Percentiles rank a stretch among this genome's conserved stretches.
Conservation (phyloP, 306 rosid genomes). For the Cicer cuneatum region DNA sequence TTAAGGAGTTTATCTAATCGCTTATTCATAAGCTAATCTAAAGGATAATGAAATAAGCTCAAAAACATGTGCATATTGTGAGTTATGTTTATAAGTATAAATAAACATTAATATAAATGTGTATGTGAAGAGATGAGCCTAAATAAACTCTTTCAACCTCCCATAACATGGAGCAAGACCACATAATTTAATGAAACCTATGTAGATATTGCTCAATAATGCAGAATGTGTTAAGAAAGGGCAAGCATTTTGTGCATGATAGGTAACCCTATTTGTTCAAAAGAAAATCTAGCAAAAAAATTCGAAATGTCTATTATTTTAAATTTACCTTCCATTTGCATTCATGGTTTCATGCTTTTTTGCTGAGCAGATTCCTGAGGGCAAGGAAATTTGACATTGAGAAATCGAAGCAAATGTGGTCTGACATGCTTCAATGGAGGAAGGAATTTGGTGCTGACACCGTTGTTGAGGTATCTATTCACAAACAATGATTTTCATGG, state of each 20-base stretch:
- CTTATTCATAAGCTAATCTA: not conserved
- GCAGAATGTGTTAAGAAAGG: not conserved
- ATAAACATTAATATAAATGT: too few relatives aligned
- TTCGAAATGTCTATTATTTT: conserved; percentile 1
- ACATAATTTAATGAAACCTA: not conserved
- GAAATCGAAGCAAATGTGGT: conserved; percentile 94
- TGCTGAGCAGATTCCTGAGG: conserved; percentile 68
- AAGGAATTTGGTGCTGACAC: conserved; percentile 84
- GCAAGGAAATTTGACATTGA: conserved; percentile 86
- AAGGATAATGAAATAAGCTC: not conserved
- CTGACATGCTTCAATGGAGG: conserved; percentile 91
- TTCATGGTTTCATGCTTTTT: not conserved
- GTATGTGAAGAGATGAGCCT: not conserved
- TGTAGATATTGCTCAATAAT: not conserved
- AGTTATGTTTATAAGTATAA: not conserved
- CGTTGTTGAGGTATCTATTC: conserved; percentile 61
- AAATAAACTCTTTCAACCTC: not conserved
- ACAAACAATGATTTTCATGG: not conserved
- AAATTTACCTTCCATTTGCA: not conserved
- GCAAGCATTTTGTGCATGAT: not conserved
- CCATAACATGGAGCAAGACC: not conserved
- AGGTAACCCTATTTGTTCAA: not conserved
- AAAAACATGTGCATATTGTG: not conserved
- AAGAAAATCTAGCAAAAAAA: not conserved
- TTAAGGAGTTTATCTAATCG: too few relatives aligned